Evolutionary conservation across 805 yeast species (phyloP).

Genomic region (Naumovozyma baii): DNA sequence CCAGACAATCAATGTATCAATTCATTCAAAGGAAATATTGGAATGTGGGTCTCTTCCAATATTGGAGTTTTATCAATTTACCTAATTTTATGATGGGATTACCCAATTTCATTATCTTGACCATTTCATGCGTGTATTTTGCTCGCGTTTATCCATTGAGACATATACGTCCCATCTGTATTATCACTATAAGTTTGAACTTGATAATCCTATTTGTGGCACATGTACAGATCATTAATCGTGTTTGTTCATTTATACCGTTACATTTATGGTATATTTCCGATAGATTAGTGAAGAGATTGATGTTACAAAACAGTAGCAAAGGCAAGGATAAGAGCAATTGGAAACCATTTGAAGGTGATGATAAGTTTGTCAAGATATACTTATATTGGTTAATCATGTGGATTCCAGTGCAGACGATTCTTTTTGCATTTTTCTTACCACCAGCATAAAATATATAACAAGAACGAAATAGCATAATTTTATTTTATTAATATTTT

Average conservation of each 20-base stretch:
- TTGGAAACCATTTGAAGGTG: slow-evolving; percentile 6
- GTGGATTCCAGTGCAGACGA: slow-evolving; percentile 65
- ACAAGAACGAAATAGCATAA: neutral
- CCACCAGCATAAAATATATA: slow-evolving; percentile 79
- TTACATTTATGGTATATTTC: slow-evolving; percentile 64
- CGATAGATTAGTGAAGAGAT: slow-evolving; percentile 24
- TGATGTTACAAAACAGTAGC: slow-evolving; percentile 7
- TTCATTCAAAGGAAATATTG: slow-evolving; percentile 77
- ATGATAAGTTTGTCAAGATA: slow-evolving; percentile 24
- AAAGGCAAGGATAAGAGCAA: slow-evolving; percentile 3
- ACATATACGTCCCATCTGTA: slow-evolving; percentile 33
- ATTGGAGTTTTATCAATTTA: slow-evolving; percentile 74
- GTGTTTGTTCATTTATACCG: slow-evolving; percentile 73
- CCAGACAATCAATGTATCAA: slow-evolving; percentile 40
- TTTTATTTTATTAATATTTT: neutral
- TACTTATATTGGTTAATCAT: slow-evolving; percentile 42
- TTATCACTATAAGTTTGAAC: slow-evolving; percentile 37
- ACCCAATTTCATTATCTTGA: slow-evolving; percentile 50
- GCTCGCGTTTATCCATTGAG: slow-evolving; percentile 29
- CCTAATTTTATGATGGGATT: slow-evolving; percentile 73
- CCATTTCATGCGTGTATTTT: slow-evolving; percentile 34
- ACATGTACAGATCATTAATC: slow-evolving; percentile 79
- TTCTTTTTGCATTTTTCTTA: slow-evolving; percentile 67
- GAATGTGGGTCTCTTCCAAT: slow-evolving; percentile 70
- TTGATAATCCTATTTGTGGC: slow-evolving; percentile 49